phyloP scores from a whole-genome alignment of 306 rosid species.

The Cucumis melo region DNA sequence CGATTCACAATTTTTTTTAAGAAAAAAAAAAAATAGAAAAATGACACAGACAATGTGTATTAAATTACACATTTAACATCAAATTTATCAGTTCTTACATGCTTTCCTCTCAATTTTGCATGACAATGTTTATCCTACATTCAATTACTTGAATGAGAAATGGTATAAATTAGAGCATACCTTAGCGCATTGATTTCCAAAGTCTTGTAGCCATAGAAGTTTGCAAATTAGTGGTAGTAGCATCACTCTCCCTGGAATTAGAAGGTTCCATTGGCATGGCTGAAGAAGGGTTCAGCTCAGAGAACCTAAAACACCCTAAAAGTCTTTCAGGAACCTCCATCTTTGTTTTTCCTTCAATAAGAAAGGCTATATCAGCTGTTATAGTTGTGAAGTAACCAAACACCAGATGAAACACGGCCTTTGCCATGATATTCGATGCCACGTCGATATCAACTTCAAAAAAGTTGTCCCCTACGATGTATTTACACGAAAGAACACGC shows the following conservation, averaged over 20 bases:
- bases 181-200: slow-evolving; percentile 71
- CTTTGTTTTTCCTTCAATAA: slow-evolving; percentile 60
- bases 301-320: slow-evolving; percentile 63
- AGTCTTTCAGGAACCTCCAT: slow-evolving; percentile 74
- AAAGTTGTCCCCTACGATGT: slow-evolving; percentile 33
- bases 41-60: background rate
- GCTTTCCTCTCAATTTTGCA: background rate
- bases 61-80: background rate
- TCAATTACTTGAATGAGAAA: slow-evolving; percentile 34
- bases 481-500: slow-evolving; percentile 54
- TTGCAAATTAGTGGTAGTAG: slow-evolving; percentile 16
- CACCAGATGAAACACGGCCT: slow-evolving; percentile 76
- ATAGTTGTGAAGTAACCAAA: slow-evolving; percentile 57
- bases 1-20: too few species aligned
- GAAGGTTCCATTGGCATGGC: slow-evolving; percentile 44
- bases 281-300: slow-evolving; percentile 54
- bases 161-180: slow-evolving; percentile 24
- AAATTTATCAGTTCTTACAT: background rate
- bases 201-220: slow-evolving; percentile 41
- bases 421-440: slow-evolving; percentile 83
- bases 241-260: slow-evolving; percentile 4
- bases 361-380: slow-evolving; percentile 78
- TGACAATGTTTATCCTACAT: background rate
- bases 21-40: background rate
- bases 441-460: slow-evolving; percentile 88